Evolutionary conservation across 2,329 filamentous ascomycete genomes (phyloP).

Genomic region (Alternaria brassicicola): DNA sequence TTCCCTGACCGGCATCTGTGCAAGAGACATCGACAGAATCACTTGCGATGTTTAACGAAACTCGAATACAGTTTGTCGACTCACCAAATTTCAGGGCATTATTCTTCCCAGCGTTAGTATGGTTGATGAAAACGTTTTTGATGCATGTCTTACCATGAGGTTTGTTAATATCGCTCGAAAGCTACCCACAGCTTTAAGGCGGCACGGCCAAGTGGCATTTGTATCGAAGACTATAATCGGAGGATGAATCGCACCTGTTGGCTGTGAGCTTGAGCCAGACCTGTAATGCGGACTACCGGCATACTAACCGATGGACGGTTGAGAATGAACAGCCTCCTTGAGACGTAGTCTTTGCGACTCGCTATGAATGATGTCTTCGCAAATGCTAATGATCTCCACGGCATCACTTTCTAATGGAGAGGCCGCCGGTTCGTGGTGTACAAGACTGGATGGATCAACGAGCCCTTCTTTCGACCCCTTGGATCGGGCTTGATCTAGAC

Average conservation of each 20-base stretch:
- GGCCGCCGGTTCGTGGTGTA: neutral
- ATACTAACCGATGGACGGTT: neutral
- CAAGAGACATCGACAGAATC: neutral
- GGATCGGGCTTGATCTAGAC: neutral
- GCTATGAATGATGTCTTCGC: conserved; percentile 7
- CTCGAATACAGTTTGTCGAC: conserved; percentile 2
- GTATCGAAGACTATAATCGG: conserved; percentile 8
- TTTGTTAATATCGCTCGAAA: conserved; percentile 9
- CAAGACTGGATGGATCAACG: neutral
- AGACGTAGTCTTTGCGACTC: conserved; percentile 2
- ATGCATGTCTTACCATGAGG: conserved; percentile 1
- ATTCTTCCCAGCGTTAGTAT: neutral
- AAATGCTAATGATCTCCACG: neutral
- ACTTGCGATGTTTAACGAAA: conserved; percentile 1
- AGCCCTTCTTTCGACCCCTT: neutral
- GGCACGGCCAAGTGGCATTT: conserved; percentile 1
- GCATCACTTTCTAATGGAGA: neutral
- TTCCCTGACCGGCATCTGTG: conserved; percentile 6
- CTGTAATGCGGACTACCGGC: neutral
- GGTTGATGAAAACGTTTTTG: too few species aligned
- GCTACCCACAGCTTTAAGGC: conserved; percentile 6
- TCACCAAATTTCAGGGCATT: conserved; percentile 10
- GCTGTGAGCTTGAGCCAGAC: neutral
- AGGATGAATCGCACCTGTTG: neutral
- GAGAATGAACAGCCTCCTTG: conserved; percentile 5